phyloP scores from a whole-genome alignment of 192 early-diverging fungal species.

The Neocallimastix lanati region DNA sequence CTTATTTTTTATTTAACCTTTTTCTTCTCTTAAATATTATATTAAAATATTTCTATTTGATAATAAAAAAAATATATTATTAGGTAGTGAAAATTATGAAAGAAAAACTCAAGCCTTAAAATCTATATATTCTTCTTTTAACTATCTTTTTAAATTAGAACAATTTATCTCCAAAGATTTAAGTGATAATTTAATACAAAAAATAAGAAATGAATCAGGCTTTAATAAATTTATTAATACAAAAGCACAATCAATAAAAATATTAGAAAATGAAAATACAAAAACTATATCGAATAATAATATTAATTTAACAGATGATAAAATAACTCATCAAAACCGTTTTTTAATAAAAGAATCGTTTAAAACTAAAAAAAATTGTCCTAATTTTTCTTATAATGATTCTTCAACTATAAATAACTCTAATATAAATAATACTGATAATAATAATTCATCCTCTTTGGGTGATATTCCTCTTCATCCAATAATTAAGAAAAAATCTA shows the following conservation, averaged over 20 bases:
- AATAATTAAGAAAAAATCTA: too few relatives aligned
- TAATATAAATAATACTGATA: background rate
- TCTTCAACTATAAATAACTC: background rate
- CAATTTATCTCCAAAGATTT: background rate
- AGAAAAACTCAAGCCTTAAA: background rate
- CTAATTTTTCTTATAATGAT: background rate
- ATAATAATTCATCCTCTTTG: background rate
- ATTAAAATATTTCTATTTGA: too few relatives aligned
- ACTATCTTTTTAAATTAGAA: background rate
- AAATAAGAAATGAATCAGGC: background rate
- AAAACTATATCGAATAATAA: background rate
- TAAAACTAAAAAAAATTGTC: background rate
- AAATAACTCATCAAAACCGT: too few relatives aligned
- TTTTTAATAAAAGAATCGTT: background rate
- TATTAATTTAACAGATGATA: background rate
- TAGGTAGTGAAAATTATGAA: background rate
- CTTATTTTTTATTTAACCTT: too few relatives aligned
- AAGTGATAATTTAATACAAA: background rate
- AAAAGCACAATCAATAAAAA: background rate
- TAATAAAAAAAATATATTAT: too few relatives aligned
- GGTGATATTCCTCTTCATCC: too few relatives aligned
- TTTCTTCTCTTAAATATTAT: too few relatives aligned
- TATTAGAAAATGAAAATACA: background rate
- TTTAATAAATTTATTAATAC: background rate
- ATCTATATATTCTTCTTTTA: background rate